Percentiles rank a stretch among this genome's conserved stretches.
Evolutionary conservation across 768 basidiomycete species (phyloP).

Genomic region (Kwoniella pini): DNA sequence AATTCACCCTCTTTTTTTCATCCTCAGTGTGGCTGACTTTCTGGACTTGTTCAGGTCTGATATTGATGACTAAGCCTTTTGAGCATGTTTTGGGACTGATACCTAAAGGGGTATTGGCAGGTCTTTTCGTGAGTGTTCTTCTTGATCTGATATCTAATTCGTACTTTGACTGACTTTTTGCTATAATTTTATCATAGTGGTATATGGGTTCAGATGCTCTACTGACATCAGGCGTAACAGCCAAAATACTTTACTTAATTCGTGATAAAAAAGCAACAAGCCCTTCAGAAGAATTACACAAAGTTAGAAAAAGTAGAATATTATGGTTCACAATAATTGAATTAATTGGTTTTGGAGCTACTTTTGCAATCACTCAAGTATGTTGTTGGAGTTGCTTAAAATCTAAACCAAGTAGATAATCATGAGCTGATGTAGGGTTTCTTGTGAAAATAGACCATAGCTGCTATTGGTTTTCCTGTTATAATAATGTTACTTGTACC

Average conservation of each 20-base stretch:
- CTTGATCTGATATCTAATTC: conserved; percentile 54
- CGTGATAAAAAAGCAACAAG: conserved; percentile 69
- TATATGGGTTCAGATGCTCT: conserved; percentile 88
- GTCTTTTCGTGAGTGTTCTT: conserved; percentile 67
- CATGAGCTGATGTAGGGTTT: conserved; percentile 3
- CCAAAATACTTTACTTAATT: conserved; percentile 75
- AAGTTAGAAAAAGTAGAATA: conserved; percentile 73
- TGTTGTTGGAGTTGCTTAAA: conserved; percentile 53
- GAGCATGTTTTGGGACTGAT: conserved; percentile 76
- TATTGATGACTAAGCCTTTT: conserved; percentile 78
- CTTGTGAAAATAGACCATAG: conserved; percentile 55
- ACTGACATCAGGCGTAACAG: conserved; percentile 76
- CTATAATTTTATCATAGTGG: conserved; percentile 58
- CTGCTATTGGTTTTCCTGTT: conserved; percentile 87
- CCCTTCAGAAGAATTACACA: conserved; percentile 66
- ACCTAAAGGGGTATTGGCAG: conserved; percentile 73
- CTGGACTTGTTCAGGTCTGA: conserved; percentile 60
- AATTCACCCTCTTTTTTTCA: too few species aligned
- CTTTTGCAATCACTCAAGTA: conserved; percentile 88
- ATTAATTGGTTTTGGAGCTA: conserved; percentile 78
- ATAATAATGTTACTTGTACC: conserved; percentile 83
- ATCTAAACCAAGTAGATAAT: too few species aligned
- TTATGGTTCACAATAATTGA: conserved; percentile 72
- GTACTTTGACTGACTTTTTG: neutral
- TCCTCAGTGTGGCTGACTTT: too few species aligned